Evolutionary conservation across 106 monocot genomes (phyloP), one percentile per base, ranked within the genome.

Genomic region (Dioscorea zingiberensis): DNA sequence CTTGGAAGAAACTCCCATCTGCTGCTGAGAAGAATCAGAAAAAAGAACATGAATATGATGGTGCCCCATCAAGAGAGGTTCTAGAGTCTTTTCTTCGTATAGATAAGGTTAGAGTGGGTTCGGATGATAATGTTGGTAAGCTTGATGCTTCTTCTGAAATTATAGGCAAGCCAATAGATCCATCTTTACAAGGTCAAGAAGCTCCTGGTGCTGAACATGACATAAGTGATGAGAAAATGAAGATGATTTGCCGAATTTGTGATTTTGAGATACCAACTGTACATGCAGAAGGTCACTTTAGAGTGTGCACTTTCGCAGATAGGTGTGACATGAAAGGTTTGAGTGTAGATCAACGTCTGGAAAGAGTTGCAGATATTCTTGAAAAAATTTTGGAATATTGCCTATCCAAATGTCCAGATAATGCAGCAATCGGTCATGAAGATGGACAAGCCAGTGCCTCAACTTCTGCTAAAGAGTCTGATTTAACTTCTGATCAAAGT

Each of bases 1-100:
- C 93, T 14, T 98, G 98, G 98, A 98, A 93, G 80, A 93, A 89
- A 58, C 77, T 98, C 19, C 98, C 97, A 7, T 87, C 97, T 30
- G 76, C 84, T 48, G 83, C 80, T 19, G 87, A 89, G 75, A 98
- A 82, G 61, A 82, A 70, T 58, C 75, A 74, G 67, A 83, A 80
- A 55, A 88, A 76, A 53, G 46, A 23, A 1, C 24, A 60, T 25
- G 19, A 59, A 55, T 22, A 58, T 22, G 25, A 62, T 29, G 61
- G 17, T 17, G 29, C 61, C 28, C 25, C 27, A 2, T 28, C 47
- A 49, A 60, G 25, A 58, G 45, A 38, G 22, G 16, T 4, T 57
- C 13, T 60, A 30, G 27, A 58, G 2, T 27, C 58, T 32, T 27
- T 67, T 15, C 3, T 28, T 29, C 45, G 25, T 57, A 2, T 26